Percentiles rank a stretch among this genome's conserved stretches.
phyloP scores from a whole-genome alignment of 257 asterid species.

The Mitragyna speciosa region DNA sequence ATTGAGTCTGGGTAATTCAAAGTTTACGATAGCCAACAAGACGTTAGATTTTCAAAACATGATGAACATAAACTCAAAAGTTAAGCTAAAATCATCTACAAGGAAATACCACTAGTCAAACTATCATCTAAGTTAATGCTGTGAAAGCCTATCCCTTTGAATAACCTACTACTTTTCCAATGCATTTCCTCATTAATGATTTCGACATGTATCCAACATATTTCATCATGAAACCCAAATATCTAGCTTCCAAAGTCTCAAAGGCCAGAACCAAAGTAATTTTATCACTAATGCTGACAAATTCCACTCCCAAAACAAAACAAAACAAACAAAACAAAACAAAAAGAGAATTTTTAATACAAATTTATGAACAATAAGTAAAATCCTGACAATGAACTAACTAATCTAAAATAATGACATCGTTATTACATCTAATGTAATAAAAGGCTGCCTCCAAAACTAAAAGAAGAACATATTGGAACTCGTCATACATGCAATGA shows the following conservation, averaged over 20 bases:
- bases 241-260: too few relatives aligned
- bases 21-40: not conserved
- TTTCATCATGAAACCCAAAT: not conserved
- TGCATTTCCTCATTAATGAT: not conserved
- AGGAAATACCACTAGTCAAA: not conserved
- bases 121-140: not conserved
- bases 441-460: not conserved
- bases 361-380: not conserved
- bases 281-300: not conserved
- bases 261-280: not conserved
- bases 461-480: not conserved
- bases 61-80: not conserved
- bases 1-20: not conserved
- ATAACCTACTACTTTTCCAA: not conserved
- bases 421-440: not conserved
- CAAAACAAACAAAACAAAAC: too few relatives aligned
- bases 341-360: not conserved
- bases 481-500: constrained; percentile 53
- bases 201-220: not conserved
- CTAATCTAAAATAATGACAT: not conserved
- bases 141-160: not conserved
- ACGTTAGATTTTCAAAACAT: not conserved
- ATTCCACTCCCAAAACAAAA: not conserved
- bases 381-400: not conserved
- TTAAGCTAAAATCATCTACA: not conserved